Evolutionary conservation across 352 stramenopile species (phyloP), one percentile per base, ranked within the genome.

Genomic region (Globisporangium splendens): DNA sequence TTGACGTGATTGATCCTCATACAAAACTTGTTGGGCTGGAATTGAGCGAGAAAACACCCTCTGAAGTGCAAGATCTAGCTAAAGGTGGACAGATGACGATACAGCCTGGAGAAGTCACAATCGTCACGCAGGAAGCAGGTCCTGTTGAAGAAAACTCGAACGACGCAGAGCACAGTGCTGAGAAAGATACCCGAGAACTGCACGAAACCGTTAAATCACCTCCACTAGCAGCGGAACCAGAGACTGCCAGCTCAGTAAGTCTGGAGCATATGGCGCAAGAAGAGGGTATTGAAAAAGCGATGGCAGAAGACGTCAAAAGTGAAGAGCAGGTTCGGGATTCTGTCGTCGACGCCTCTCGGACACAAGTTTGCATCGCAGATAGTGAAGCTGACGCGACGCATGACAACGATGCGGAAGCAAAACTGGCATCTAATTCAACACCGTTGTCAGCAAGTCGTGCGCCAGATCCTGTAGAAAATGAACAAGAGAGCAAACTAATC

Each of bases 1-100:
- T 50, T 11, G 53, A 59, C 18, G 18, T 42, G 17, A 31, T 59
- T 10, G 43, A 59, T 33, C 53, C 42, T 8, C 42, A 51, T 20
- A 38, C 43, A 18, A 55, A 42, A 12, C 6, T 35, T 11, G 28
- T 35, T 35, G 7, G 28, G 28, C 28, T 35, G 28, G 28, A 35
- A 10, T 35, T 35, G 28, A 10, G 28, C 5, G 28, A 35, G 17
- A 13, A 46, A 0, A 31, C n/a, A 54, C 17, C 21, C 14, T 11
- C 12, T 11, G 49, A 44, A 6, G 11, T 15, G 7, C 24, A 42
- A n/a, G 21, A 33, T 31, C 11, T 18, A 31, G 33, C 18, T 7
- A 33, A 31, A 18, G 31, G 28, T 7, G n/a, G 7, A n/a, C 28
- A 35, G 7, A 35, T 14, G 17, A 11, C 41, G 22, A 20, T 17